A percentile compares a stretch with the other conserved stretches of the same genome.
Evolutionary conservation across 805 yeast genomes (phyloP).

Genomic region (Schizosaccharomyces lindneri): DNA sequence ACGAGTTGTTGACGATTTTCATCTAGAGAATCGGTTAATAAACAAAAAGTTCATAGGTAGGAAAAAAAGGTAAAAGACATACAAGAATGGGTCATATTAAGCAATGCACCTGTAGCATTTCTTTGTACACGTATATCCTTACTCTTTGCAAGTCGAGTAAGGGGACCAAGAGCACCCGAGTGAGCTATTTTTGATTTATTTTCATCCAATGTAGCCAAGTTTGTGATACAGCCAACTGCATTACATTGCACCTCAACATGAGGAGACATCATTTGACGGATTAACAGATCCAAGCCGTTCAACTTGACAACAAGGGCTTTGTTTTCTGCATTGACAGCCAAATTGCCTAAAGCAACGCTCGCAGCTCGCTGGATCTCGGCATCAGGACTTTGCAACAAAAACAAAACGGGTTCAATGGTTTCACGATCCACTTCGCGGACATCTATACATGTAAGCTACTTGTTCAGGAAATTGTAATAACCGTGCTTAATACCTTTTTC

Average conservation of each 20-base stretch:
- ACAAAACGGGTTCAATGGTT: slow-evolving; percentile 79
- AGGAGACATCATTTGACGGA: slow-evolving; percentile 90
- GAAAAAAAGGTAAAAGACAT: neutral
- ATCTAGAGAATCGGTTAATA: slow-evolving; percentile 15
- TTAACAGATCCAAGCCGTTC: slow-evolving; percentile 93
- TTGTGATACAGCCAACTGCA: slow-evolving; percentile 96
- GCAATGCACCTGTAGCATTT: slow-evolving; percentile 91
- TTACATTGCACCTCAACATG: slow-evolving; percentile 97
- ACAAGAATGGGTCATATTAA: slow-evolving; percentile 85
- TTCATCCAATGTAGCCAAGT: slow-evolving; percentile 91
- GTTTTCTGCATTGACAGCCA: slow-evolving; percentile 85
- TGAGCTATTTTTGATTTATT: slow-evolving; percentile 89
- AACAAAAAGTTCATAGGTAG: neutral
- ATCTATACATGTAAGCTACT: slow-evolving; percentile 16
- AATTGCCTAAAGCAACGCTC: slow-evolving; percentile 92
- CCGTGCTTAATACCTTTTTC: slow-evolving; percentile 30
- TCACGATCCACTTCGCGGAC: slow-evolving; percentile 75
- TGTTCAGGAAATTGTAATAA: neutral
- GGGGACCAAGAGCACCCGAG: slow-evolving; percentile 82
- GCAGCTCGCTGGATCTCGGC: slow-evolving; percentile 95
- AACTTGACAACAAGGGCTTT: slow-evolving; percentile 81
- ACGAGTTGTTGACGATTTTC: slow-evolving; percentile 92
- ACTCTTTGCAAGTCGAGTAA: slow-evolving; percentile 81
- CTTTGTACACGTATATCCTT: slow-evolving; percentile 90
- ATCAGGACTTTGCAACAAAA: slow-evolving; percentile 63